Evolutionary conservation across 2,329 filamentous ascomycete genomes (phyloP), one percentile per base, ranked within the genome.

Genomic region (Stylonectria norvegica): DNA sequence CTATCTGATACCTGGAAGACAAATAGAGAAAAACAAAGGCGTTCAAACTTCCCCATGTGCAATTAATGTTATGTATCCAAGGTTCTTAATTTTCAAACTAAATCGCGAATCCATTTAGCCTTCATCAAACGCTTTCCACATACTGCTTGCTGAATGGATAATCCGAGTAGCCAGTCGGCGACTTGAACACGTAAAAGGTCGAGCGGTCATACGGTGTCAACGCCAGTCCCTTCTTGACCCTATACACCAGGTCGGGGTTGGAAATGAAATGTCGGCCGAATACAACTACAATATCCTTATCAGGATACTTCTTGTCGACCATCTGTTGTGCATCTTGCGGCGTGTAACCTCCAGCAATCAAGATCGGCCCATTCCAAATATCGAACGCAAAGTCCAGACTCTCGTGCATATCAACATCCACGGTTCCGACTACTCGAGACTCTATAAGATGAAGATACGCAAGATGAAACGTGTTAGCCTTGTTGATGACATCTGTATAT

Each of bases 371-470:
- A 0, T 58, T 42, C 65, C 65, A 70, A 1, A 65, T 5, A 0
- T 63, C 34, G 11, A 62, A 56, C 0, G 57, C 59, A 31, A 68
- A 70, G 2, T 64, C 58, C 0, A 68, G 48, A 3, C 34, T 45
- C 11, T 65, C 63, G 2, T 18, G 34, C 0, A 42, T 59, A 2
- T 74, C 69, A 3, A 58, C 27, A 27, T 76, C 70, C 1, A 55
- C 52, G 33, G 55, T 61, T 1, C 72, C 72, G 1, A 65, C 59
- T 4, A 81, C 62, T 0, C 78, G 70, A 0, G 77, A 70, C 53
- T 86, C 79, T 6, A 86, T 64, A 0, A 84, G 42, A 56, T 85
- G 80, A 2, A 84, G 56, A 53, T 80, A 86, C 0, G 79, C 73
- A 11, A 86, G 63, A 2, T 72, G 68, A 1, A 81, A 57, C 18